Percentiles rank a stretch among this genome's conserved stretches.
Conservation (phyloP, 179 eudicot genomes). For the Spergularia azorica region DNA sequence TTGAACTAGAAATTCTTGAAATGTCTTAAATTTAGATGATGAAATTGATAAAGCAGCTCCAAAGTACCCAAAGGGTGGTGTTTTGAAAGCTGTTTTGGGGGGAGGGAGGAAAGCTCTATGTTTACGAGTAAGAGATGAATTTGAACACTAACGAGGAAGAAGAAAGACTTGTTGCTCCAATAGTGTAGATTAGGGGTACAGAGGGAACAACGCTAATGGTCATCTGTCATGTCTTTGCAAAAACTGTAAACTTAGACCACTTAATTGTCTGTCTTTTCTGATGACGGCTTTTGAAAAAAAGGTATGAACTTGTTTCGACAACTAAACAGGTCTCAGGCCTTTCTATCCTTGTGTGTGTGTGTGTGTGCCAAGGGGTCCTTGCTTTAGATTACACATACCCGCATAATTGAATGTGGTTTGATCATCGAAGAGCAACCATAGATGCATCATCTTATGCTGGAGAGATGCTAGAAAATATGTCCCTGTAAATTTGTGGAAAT, state of each 20-base stretch:
- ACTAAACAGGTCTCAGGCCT: not conserved
- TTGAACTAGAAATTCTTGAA: not conserved
- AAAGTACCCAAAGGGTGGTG: not conserved
- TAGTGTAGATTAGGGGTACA: not conserved
- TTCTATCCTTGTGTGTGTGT: not conserved
- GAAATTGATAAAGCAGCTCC: not conserved
- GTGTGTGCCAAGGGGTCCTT: too few species aligned
- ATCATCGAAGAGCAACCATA: too few species aligned
- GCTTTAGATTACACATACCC: too few species aligned
- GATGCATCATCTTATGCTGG: too few species aligned
- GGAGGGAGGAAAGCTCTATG: not conserved
- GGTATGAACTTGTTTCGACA: not conserved
- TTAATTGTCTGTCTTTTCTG: not conserved
- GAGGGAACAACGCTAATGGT: not conserved
- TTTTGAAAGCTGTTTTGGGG: not conserved
- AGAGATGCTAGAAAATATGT: too few species aligned
- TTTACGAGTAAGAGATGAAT: not conserved
- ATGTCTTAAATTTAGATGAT: not conserved
- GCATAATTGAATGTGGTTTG: too few species aligned
- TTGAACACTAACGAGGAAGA: not conserved
- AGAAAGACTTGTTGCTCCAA: not conserved
- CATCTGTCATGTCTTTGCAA: not conserved
- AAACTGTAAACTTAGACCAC: not conserved
- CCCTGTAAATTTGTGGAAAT: too few species aligned
- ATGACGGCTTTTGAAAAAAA: not conserved